Evolutionary conservation across 2,329 filamentous ascomycete species (phyloP), one percentile per base, ranked within the genome.

Genomic region (Coniochaeta prunicola): DNA sequence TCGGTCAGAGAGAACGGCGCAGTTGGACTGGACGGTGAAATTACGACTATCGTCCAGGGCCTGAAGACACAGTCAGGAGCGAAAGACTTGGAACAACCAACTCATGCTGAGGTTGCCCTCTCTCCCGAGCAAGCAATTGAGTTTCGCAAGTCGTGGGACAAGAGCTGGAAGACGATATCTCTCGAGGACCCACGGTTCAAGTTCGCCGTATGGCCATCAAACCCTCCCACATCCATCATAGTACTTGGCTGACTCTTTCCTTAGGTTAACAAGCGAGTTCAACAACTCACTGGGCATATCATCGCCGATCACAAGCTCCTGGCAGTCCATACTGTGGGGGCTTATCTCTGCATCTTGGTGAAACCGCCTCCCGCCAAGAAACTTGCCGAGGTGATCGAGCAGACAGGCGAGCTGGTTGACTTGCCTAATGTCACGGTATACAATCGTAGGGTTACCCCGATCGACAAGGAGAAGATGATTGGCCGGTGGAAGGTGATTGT

Each of bases 201-300:
- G 70, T 92, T 94, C 76, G 84, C 86, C 59, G 90, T 94, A 81
- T 80, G 64, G 61, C 36, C 40, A 19, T 8, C 38, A 10, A 31
- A 15, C 15, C 8, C 26, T 54, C 9, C 3, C 19, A 54, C 17
- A 59, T 50, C 36, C 31, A 17, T 36, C 19, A 2, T 19, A n/a
- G 5, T 9, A 26, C 3, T 9, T 12, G 34, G 13, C 53, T n/a
- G 9, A 42, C 13, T 48, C 4, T 50, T 26, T 5, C 5, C n/a
- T 24, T 64, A 97, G 92, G 80, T 94, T 64, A 77, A 87, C 67
- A 96, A 96, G 76, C 87, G 91, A 60, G 77, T 92, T 61, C 85
- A 88, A 71, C 89, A 94, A 71, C 79, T 96, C 61, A 92, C 88
- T n/a, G 90, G 91, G 61, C 83, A 86, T 61, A 82, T 84, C 60